Evolutionary conservation across 2,329 filamentous ascomycete species (phyloP), one percentile per base, ranked within the genome.

Genomic region (Talaromyces sp.): DNA sequence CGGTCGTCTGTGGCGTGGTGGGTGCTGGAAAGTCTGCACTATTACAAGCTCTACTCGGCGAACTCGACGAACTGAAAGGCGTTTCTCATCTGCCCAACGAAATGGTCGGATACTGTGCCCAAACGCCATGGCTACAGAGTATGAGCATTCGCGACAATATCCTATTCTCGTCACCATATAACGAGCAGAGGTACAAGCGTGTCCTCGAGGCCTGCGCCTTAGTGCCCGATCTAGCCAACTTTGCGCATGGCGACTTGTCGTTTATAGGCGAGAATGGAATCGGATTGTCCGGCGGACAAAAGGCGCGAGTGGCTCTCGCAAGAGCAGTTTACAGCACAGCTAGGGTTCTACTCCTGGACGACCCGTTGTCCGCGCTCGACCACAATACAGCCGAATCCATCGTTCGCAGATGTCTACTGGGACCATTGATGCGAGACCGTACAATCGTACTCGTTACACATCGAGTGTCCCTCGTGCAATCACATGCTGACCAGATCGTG

Each of bases 401-500:
- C 52, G 85, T 88, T 3, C 78, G 80, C 5, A 85, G 84, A 68
- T 85, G 86, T 67, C 78, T 90, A 13, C 76, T 76, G 1, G 87
- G 87, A 1, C 80, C 81, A 1, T 72, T 90, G 37, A 74, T 87
- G 63, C 73, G 84, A 66, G 82, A 76, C 10, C 80, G 87, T 22
- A 86, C 81, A 0, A 77, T 85, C 0, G 79, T 90, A 31, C 77
- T 90, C 16, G 87, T 87, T 19, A 90, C 88, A 0, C 88, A 90
- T 77, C 84, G 87, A 1, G 85, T 83, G 0, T 89, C 93, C 67
- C 80, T 97, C 10, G 91, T 92, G 66, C 84, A 87, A 22, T 82
- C 85, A n/a, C 81, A 93, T 50, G 91, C 92, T 1, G 82, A 88
- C 58, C 90, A 95, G 71, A 84, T 92, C 16, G 78, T 97, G 10